These are phyloP conservation scores for Cyberlindnera veronae DNA, from an alignment of 805 yeast genomes.

Conservation along the genomic window DNA sequence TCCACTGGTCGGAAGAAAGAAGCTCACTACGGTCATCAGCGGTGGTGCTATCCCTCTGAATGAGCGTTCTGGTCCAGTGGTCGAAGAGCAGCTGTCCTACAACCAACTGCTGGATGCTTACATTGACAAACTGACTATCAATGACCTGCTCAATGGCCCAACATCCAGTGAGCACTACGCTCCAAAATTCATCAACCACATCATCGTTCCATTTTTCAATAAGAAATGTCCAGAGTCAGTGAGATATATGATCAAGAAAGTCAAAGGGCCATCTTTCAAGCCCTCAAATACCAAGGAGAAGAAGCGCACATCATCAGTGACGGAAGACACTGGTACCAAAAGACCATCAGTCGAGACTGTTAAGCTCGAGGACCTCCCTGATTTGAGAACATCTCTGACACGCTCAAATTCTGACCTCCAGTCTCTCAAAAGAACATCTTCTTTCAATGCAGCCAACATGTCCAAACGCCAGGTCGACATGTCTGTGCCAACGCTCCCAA, in stretches of 20 bases:
- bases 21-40: constrained; percentile 33
- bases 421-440: constrained; percentile 22
- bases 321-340: constrained; percentile 4
- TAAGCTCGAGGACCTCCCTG: constrained; percentile 24
- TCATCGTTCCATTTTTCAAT: constrained; percentile 51
- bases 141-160: constrained; percentile 41
- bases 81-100: constrained; percentile 16
- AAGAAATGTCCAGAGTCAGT: constrained; percentile 46
- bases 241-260: constrained; percentile 41
- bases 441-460: constrained; percentile 24
- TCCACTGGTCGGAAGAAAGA: constrained; percentile 31
- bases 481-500: constrained; percentile 20
- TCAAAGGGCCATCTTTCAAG: constrained; percentile 36
- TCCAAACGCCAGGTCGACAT: constrained; percentile 27
- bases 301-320: constrained; percentile 4
- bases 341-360: constrained; percentile 13
- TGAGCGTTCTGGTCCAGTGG: background rate
- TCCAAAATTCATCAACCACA: constrained; percentile 46
- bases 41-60: constrained; percentile 36
- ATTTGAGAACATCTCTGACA: constrained; percentile 14
- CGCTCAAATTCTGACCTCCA: constrained; percentile 25
- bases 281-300: constrained; percentile 7
- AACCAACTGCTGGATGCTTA: constrained; percentile 39
- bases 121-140: constrained; percentile 49
- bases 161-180: constrained; percentile 11